A percentile compares a stretch with the other conserved stretches of the same genome.
Evolutionary conservation across 2,329 filamentous ascomycete genomes (phyloP).

Genomic region (Paracorniculantispora psalliotae): DNA sequence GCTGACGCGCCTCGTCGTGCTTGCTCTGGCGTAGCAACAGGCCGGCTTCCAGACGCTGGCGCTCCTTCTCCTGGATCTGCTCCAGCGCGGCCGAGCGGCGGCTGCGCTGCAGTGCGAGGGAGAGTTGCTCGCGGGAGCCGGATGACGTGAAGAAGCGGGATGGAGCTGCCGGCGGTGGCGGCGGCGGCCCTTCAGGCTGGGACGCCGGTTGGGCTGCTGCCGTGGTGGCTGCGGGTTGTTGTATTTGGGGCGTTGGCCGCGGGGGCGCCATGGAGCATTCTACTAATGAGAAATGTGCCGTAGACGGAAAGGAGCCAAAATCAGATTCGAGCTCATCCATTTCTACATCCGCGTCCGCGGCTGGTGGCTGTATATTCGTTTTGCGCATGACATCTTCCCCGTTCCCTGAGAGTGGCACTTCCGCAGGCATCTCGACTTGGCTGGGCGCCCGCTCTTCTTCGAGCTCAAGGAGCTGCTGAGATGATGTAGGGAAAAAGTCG

Average conservation of each 20-base stretch:
- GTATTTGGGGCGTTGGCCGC: not conserved
- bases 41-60: constrained; percentile 19
- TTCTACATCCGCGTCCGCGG: not conserved
- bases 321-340: not conserved
- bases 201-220: not conserved
- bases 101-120: constrained; percentile 31
- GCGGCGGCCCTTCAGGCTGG: not conserved
- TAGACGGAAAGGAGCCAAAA: constrained; percentile 7
- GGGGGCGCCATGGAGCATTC: not conserved
- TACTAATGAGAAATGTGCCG: not conserved
- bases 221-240: not conserved
- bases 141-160: constrained; percentile 34
- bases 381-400: no score
- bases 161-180: not conserved
- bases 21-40: not conserved
- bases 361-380: not conserved
- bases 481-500: constrained; percentile 52
- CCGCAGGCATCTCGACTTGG: not conserved
- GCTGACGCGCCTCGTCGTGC: not conserved
- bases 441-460: constrained; percentile 29
- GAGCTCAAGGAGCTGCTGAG: constrained; percentile 51
- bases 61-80: constrained; percentile 24
- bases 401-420: no score
- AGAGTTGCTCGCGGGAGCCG: constrained; percentile 30
- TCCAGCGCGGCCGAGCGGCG: constrained; percentile 30